Evolutionary conservation across 176 grass and related monocot species (phyloP), one percentile per base, ranked within the genome.

Genomic region (Puccinellia tenuiflora): DNA sequence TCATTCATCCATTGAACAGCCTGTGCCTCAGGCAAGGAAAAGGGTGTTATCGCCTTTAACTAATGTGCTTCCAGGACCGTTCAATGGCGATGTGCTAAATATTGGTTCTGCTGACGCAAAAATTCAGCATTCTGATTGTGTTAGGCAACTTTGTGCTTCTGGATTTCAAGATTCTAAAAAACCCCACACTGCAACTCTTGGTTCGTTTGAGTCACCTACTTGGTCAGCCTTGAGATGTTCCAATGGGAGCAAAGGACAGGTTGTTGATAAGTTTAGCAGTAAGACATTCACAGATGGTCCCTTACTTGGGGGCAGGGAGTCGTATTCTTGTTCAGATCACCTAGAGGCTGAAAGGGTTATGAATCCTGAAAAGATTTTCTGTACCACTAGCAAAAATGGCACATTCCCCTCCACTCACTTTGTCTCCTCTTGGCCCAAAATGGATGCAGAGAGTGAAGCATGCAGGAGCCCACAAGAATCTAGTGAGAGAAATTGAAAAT

Each of bases 371-470:
- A 82, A 69, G 3, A n/a, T 73, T 60, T 37, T 63, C 85, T 69
- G n/a, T 76, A 42, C 72, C 83, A 14, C 25, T 79, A 57, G 60
- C 88, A 64, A 95, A 92, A 62, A 78, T 90, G 55, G 75, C 84
- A 30, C 87, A 93, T 80, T 92, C 93, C 59, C 89, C 96, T 67
- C 87, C 91, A 75, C 83, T 90, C 68, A 86, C 77, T 56, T 46
- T 92, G 39, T 98, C 93, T 82, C 96, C 96, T 45, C 96, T 98
- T 0, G 91, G 96, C 69, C 96, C 96, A 84, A 92, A 89, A 90
- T 91, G 89, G 83, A 84, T 83, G 73, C 86, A 93, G 40, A 91
- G 78, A 88, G 85, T 81, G 85, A 92, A 71, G 72, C 77, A 57
- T 93, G 9, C 34, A 59, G 84, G 77, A 82, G 72, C 56, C 42